A percentile compares a stretch with the other conserved stretches of the same genome.
Conservation (phyloP, 257 asterid genomes). For the Solanum chmielewskii region DNA sequence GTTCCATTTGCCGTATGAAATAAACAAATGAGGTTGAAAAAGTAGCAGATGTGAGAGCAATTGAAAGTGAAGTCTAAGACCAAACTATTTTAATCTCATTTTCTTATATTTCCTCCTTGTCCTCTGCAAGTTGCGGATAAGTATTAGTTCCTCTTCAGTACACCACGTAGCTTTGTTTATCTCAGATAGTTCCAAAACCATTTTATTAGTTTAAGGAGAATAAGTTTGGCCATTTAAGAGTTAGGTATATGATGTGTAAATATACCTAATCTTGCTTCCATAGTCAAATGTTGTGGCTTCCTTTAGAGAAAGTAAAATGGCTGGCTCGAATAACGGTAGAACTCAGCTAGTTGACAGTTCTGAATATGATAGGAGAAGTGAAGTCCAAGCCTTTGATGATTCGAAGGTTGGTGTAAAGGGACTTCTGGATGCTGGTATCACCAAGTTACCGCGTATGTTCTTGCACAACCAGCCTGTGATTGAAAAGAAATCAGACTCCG, state of each 20-base stretch:
- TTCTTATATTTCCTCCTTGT: neutral
- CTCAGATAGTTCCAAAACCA: neutral
- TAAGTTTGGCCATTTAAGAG: neutral
- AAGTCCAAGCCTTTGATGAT: conserved; percentile 3
- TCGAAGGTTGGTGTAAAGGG: conserved; percentile 10
- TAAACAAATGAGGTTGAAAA: neutral
- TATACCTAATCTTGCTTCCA: neutral
- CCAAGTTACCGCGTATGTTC: conserved; percentile 1
- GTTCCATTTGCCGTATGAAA: neutral
- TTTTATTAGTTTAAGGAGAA: neutral
- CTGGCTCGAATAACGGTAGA: neutral
- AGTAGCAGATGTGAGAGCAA: neutral
- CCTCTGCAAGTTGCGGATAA: neutral
- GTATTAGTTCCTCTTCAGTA: neutral
- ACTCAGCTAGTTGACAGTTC: neutral
- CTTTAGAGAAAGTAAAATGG: neutral
- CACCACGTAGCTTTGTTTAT: neutral
- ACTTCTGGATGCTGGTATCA: conserved; percentile 5
- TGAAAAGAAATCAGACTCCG: neutral
- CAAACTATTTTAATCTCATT: neutral
- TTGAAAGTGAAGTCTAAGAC: neutral
- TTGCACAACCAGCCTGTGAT: neutral
- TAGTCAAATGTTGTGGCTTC: neutral
- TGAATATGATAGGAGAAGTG: neutral
- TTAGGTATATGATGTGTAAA: neutral